Conservation (phyloP, 1,284 basidiomycete species). For the Papiliotrema flavescens region DNA sequence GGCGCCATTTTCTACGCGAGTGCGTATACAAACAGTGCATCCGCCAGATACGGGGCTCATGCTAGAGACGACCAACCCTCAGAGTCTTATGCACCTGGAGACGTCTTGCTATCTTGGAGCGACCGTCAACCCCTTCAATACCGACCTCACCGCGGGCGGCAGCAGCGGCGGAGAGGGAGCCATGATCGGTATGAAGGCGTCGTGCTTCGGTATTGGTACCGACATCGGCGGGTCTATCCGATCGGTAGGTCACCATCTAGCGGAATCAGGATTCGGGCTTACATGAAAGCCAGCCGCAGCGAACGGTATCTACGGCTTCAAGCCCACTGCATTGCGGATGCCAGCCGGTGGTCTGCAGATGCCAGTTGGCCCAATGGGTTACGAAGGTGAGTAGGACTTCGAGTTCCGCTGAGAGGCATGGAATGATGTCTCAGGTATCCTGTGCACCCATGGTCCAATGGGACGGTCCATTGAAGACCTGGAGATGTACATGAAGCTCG, state of each 20-base stretch:
- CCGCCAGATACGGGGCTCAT: neutral
- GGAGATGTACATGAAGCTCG: slow-evolving; percentile 28
- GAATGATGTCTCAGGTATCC: slow-evolving; percentile 12
- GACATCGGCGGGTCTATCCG: slow-evolving; percentile 8
- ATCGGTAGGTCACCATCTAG: no score
- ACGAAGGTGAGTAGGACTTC: neutral
- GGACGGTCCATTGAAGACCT: slow-evolving; percentile 31
- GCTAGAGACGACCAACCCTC: slow-evolving; percentile 25
- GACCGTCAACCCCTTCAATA: slow-evolving; percentile 53
- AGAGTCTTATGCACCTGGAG: slow-evolving; percentile 37
- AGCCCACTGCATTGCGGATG: neutral
- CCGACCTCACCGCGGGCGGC: slow-evolving; percentile 56
- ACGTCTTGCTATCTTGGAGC: slow-evolving; percentile 31
- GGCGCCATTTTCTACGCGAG: slow-evolving; percentile 6
- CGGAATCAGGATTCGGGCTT: no score
- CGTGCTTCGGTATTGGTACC: slow-evolving; percentile 1
- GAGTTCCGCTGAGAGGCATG: no score
- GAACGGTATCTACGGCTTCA: slow-evolving; percentile 1
- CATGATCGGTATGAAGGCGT: neutral
- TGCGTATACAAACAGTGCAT: neutral
- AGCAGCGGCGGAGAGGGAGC: slow-evolving; percentile 60
- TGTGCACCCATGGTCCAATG: slow-evolving; percentile 30
- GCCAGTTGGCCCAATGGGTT: neutral
- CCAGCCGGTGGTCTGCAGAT: neutral
- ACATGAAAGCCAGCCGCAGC: neutral